Conservation (phyloP, 2,329 filamentous ascomycete species). For the Epichloe gansuensis region DNA sequence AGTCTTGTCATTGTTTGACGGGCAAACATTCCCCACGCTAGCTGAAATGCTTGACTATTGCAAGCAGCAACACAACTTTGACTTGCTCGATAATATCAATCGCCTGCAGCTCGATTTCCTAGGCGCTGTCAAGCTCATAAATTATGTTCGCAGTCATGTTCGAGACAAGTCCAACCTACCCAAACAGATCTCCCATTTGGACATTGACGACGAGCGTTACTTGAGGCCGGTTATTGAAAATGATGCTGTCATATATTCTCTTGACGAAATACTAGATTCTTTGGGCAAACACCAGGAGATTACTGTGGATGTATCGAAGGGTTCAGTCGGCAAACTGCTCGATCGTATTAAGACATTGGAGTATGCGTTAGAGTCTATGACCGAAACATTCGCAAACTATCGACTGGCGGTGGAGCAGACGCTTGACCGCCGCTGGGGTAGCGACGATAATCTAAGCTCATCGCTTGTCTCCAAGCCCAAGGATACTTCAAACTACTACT, state of each 20-base stretch:
- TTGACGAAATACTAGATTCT: slow-evolving; percentile 56
- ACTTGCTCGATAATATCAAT: slow-evolving; percentile 49
- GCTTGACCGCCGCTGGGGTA: slow-evolving; percentile 51
- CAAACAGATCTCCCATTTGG: slow-evolving; percentile 43
- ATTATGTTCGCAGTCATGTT: slow-evolving; percentile 44
- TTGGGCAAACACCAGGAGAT: slow-evolving; percentile 27
- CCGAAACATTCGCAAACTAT: slow-evolving; percentile 52
- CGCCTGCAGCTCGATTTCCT: slow-evolving; percentile 55
- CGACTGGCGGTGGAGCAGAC: slow-evolving; percentile 52
- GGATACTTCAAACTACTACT: slow-evolving; percentile 32
- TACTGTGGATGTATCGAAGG: slow-evolving; percentile 4
- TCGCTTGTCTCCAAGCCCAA: slow-evolving; percentile 8
- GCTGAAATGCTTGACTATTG: slow-evolving; percentile 54
- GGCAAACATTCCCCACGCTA: slow-evolving; percentile 50
- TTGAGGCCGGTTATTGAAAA: slow-evolving; percentile 78
- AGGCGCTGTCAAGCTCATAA: slow-evolving; percentile 61
- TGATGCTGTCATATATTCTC: slow-evolving; percentile 73
- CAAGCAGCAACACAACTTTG: slow-evolving; percentile 52
- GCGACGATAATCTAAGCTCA: slow-evolving; percentile 24
- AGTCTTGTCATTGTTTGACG: slow-evolving; percentile 56
- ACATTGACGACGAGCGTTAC: slow-evolving; percentile 66
- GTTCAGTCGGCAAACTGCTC: slow-evolving; percentile 24
- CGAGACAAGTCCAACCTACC: slow-evolving; percentile 34
- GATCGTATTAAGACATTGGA: slow-evolving; percentile 44
- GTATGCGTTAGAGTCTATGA: slow-evolving; percentile 45